A percentile compares a stretch with the other conserved stretches of the same genome.
Evolutionary conservation across 2,329 filamentous ascomycete species (phyloP).

Genomic region (Pyrenophora teres): DNA sequence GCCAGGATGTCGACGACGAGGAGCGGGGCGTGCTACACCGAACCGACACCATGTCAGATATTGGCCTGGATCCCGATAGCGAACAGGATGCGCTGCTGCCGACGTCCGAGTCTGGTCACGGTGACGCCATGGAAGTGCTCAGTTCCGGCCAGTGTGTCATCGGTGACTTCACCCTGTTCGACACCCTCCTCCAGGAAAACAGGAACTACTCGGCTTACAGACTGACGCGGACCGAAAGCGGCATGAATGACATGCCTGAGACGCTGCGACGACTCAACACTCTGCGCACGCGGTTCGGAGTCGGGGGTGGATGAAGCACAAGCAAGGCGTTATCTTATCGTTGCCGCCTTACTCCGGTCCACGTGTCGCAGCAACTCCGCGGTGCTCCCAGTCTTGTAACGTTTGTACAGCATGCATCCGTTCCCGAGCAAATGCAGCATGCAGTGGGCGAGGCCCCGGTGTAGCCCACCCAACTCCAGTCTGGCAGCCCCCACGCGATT

Average conservation of each 20-base stretch:
- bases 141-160: constrained; percentile 54
- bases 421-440: constrained; percentile 8
- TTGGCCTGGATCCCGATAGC: constrained; percentile 50
- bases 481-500: constrained; percentile 16
- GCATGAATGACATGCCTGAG: constrained; percentile 37
- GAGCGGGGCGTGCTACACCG: constrained; percentile 59
- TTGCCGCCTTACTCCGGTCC: constrained; percentile 6
- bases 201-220: constrained; percentile 44
- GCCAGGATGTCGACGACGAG: constrained; percentile 64
- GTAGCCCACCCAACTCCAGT: constrained; percentile 1
- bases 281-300: constrained; percentile 41
- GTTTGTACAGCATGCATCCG: constrained; percentile 2
- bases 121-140: constrained; percentile 51
- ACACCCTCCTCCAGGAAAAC: constrained; percentile 51
- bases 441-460: constrained; percentile 5
- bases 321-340: constrained; percentile 8
- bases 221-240: constrained; percentile 33
- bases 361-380: constrained; percentile 9
- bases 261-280: constrained; percentile 42
- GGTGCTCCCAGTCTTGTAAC: constrained; percentile 3
- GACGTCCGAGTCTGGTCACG: constrained; percentile 31
- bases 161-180: constrained; percentile 50
- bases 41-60: constrained; percentile 43
- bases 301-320: constrained; percentile 37
- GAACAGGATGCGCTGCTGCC: constrained; percentile 37